These are phyloP conservation scores for Candida krabiensis DNA, from an alignment of 805 yeast species.

Conservation along the genomic window DNA sequence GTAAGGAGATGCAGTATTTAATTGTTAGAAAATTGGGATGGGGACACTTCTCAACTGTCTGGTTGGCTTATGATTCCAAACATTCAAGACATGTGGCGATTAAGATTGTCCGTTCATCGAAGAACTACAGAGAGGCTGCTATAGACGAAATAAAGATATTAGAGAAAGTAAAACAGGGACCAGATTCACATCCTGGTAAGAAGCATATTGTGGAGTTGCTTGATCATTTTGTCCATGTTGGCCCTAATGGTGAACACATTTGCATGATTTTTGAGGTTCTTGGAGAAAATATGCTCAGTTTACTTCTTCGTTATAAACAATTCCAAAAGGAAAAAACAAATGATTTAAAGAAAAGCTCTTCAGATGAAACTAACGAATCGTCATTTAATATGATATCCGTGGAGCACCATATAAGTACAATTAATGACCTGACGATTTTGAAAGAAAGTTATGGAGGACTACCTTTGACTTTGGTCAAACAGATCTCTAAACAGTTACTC, in stretches of 20 bases:
- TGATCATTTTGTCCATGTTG: slow-evolving; percentile 55
- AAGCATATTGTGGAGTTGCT: slow-evolving; percentile 50
- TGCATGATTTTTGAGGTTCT: slow-evolving; percentile 68
- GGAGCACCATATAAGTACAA: slow-evolving; percentile 23
- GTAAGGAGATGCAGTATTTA: slow-evolving; percentile 43
- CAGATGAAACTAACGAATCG: slow-evolving; percentile 5
- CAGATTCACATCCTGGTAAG: slow-evolving; percentile 48
- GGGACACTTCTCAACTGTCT: slow-evolving; percentile 75
- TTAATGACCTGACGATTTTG: slow-evolving; percentile 35
- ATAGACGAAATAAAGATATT: slow-evolving; percentile 58
- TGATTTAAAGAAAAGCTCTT: slow-evolving; percentile 22
- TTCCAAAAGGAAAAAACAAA: slow-evolving; percentile 33
- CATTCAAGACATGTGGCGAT: slow-evolving; percentile 54
- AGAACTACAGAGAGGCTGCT: slow-evolving; percentile 61
- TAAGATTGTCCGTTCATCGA: slow-evolving; percentile 57
- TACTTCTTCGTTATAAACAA: slow-evolving; percentile 47
- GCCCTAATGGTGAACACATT: slow-evolving; percentile 65
- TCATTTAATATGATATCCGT: slow-evolving; percentile 10
- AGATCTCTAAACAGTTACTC: slow-evolving; percentile 55
- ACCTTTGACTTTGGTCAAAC: slow-evolving; percentile 54
- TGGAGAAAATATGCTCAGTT: slow-evolving; percentile 57
- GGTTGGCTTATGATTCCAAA: slow-evolving; percentile 51
- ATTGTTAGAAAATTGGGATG: slow-evolving; percentile 62
- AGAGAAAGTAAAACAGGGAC: slow-evolving; percentile 31
- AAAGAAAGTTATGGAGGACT: slow-evolving; percentile 50